phyloP scores from a whole-genome alignment of 2,329 filamentous ascomycete genomes.

The Aspergillus ruber region DNA sequence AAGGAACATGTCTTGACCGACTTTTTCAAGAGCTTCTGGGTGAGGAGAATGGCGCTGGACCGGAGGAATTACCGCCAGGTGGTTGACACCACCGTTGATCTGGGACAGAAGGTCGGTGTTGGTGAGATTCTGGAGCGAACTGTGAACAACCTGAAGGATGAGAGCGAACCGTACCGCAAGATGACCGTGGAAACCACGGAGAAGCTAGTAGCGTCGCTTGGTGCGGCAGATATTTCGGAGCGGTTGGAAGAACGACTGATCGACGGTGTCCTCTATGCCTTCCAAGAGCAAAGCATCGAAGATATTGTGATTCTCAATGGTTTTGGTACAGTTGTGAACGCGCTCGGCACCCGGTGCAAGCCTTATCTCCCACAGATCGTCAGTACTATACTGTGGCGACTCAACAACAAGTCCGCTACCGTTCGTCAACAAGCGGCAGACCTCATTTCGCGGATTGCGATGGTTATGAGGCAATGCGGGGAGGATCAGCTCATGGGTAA shows the following conservation, averaged over 20 bases:
- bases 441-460: slow-evolving; percentile 90
- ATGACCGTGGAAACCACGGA: slow-evolving; percentile 99
- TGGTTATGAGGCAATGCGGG: slow-evolving; percentile 98
- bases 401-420: slow-evolving; percentile 97
- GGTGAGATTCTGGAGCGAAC: slow-evolving; percentile 91
- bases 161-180: slow-evolving; percentile 95
- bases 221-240: slow-evolving; percentile 88
- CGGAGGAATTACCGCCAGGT: slow-evolving; percentile 97
- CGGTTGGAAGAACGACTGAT: slow-evolving; percentile 88
- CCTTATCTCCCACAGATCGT: slow-evolving; percentile 95
- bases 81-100: slow-evolving; percentile 93
- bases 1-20: slow-evolving; percentile 93
- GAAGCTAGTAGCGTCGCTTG: slow-evolving; percentile 88
- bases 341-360: slow-evolving; percentile 87
- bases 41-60: slow-evolving; percentile 90
- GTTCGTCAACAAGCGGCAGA: slow-evolving; percentile 96
- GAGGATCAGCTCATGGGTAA: slow-evolving; percentile 96
- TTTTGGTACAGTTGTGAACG: slow-evolving; percentile 95
- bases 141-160: slow-evolving; percentile 93
- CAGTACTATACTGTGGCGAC: slow-evolving; percentile 87
- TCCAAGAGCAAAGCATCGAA: slow-evolving; percentile 96
- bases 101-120: slow-evolving; percentile 95
- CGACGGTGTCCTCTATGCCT: slow-evolving; percentile 89
- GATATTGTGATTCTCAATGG: slow-evolving; percentile 95
- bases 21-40: slow-evolving; percentile 99